phyloP scores from a whole-genome alignment of 2,329 filamentous ascomycete genomes.

The Colletotrichum sp. region DNA sequence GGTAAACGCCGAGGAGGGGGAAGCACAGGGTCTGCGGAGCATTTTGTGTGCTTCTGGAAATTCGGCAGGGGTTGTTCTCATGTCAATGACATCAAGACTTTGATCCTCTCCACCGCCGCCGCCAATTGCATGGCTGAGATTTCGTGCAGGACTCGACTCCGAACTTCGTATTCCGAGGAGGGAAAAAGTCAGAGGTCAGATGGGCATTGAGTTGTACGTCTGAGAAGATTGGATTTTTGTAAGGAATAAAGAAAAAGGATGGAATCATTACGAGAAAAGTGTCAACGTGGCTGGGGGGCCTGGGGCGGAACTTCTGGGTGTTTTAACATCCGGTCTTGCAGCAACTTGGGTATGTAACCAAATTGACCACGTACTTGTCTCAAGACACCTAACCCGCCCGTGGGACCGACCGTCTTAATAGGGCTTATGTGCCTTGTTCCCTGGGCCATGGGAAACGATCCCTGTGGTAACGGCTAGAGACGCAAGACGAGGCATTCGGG shows the following conservation, averaged over 20 bases:
- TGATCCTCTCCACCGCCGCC: not conserved
- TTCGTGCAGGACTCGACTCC: not conserved
- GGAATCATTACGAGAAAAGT: not conserved
- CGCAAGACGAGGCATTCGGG: not conserved
- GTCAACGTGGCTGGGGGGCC: not conserved
- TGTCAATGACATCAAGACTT: conserved; percentile 21
- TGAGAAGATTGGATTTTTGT: not conserved
- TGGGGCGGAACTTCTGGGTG: not conserved
- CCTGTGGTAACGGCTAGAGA: not conserved
- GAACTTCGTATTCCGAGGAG: not conserved
- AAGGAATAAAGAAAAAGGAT: not conserved
- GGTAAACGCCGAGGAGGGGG: not conserved
- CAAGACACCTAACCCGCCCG: not conserved
- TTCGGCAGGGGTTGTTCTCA: not conserved
- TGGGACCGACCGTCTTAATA: not conserved
- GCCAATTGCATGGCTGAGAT: not conserved
- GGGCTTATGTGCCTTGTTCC: not conserved
- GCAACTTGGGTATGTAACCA: not conserved
- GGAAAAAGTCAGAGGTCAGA: not conserved
- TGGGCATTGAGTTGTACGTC: not conserved
- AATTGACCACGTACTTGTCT: not conserved
- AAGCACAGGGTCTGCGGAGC: not conserved
- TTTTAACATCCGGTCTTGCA: not conserved
- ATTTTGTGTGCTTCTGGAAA: not conserved
- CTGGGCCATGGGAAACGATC: not conserved